Percentiles rank a stretch among this genome's conserved stretches.
These are phyloP conservation scores for Chaetomidium leptoderma DNA, from an alignment of 495 filamentous ascomycete species.

Conservation along the genomic window DNA sequence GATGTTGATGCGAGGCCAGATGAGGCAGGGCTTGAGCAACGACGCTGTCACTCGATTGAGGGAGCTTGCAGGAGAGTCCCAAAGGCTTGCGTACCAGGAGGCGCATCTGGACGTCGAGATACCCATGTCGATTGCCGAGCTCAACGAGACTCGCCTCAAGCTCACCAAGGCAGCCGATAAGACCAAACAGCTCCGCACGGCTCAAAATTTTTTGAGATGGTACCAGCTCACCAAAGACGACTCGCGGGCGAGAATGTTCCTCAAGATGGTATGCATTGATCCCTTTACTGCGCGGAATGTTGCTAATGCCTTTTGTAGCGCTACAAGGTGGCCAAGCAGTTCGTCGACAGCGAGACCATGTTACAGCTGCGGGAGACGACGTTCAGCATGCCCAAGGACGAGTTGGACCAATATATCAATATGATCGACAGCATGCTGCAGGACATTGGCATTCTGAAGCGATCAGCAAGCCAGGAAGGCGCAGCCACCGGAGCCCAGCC, in stretches of 20 bases:
- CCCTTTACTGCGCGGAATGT: not conserved
- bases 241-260: constrained; percentile 41
- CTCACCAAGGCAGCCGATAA: constrained; percentile 29
- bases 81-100: constrained; percentile 24
- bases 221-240: constrained; percentile 43
- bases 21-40: constrained; percentile 24
- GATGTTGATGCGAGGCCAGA: constrained; percentile 40
- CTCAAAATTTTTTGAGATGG: constrained; percentile 37
- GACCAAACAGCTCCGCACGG: constrained; percentile 34
- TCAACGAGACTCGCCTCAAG: constrained; percentile 33
- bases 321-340: constrained; percentile 56
- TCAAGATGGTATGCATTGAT: constrained; percentile 40
- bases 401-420: constrained; percentile 49
- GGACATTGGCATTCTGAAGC: not conserved
- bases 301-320: constrained; percentile 46
- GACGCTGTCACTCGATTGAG: constrained; percentile 31
- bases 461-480: constrained; percentile 14
- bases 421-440: constrained; percentile 32
- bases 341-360: constrained; percentile 50
- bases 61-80: constrained; percentile 32
- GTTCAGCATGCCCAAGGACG: constrained; percentile 55
- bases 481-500: constrained; percentile 8
- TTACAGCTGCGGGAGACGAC: constrained; percentile 40
- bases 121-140: constrained; percentile 37
- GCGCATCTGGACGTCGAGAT: constrained; percentile 27